phyloP scores from a whole-genome alignment of 495 filamentous ascomycete species.

The Penicillium paxilli region DNA sequence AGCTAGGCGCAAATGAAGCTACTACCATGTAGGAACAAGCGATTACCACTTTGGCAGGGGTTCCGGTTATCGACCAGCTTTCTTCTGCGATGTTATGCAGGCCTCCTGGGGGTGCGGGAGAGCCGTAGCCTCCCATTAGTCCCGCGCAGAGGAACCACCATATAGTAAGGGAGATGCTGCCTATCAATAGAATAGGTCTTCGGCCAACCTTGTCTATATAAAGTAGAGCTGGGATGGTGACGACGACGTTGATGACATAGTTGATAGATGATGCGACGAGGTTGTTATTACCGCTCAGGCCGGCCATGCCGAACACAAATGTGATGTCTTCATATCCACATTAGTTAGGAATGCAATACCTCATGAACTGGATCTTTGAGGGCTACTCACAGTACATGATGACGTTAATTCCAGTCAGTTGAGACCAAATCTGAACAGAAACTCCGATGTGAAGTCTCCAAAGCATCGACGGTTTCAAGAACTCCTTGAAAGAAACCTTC shows the following conservation, averaged over 20 bases:
- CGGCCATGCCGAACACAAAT: conserved; percentile 76
- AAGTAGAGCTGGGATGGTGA: conserved; percentile 55
- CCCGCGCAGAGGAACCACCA: conserved; percentile 70
- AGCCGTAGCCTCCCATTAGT: conserved; percentile 55
- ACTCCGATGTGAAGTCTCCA: conserved; percentile 73
- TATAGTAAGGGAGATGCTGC: conserved; percentile 64
- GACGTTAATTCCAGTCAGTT: conserved; percentile 82
- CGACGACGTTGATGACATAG: conserved; percentile 60
- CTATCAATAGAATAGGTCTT: conserved; percentile 63
- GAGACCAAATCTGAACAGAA: conserved; percentile 82
- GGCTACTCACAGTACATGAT: conserved; percentile 60
- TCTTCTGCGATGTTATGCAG: conserved; percentile 35
- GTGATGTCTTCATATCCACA: conserved; percentile 12
- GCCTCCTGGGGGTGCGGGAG: conserved; percentile 53
- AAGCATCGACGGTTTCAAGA: conserved; percentile 70
- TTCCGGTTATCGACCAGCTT: conserved; percentile 39
- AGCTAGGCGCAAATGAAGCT: conserved; percentile 56
- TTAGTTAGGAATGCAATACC: background rate
- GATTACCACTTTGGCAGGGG: conserved; percentile 55
- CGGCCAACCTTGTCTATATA: conserved; percentile 65
- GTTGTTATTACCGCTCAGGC: conserved; percentile 52
- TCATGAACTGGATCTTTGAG: background rate
- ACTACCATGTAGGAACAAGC: conserved; percentile 69
- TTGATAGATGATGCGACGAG: conserved; percentile 71
- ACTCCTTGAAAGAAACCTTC: conserved; percentile 67